Conservation (phyloP, 805 yeast species). For the Pichia heedii region DNA sequence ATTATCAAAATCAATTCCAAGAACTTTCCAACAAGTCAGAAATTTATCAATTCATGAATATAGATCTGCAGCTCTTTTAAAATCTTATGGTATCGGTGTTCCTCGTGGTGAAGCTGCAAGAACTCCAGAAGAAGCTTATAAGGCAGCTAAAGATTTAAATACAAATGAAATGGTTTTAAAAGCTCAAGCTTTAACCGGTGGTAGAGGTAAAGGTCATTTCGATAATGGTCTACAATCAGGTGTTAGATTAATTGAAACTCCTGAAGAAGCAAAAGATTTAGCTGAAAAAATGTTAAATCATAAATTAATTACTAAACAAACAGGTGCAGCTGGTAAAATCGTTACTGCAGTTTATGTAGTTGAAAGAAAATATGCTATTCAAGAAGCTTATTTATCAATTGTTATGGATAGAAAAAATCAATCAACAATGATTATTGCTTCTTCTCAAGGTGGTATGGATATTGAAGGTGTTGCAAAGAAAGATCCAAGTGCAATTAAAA, state of each 20-base stretch:
- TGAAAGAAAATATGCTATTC: constrained; percentile 86
- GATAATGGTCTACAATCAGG: constrained; percentile 96
- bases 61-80: constrained; percentile 85
- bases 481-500: constrained; percentile 86
- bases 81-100: constrained; percentile 76
- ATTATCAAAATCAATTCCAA: background rate
- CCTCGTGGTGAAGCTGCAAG: constrained; percentile 89
- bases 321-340: constrained; percentile 94
- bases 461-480: constrained; percentile 96
- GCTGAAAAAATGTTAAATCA: constrained; percentile 87
- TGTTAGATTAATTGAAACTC: constrained; percentile 77
- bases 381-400: constrained; percentile 93
- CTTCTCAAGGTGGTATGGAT: constrained; percentile 99
- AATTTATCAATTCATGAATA: constrained; percentile 87
- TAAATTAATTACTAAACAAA: constrained; percentile 94
- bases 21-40: constrained; percentile 39
- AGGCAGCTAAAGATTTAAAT: constrained; percentile 67
- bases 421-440: constrained; percentile 88
- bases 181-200: constrained; percentile 99
- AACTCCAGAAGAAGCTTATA: constrained; percentile 80
- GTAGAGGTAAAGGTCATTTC: constrained; percentile 98
- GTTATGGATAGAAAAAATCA: constrained; percentile 90
- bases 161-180: constrained; percentile 84
- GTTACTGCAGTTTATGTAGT: constrained; percentile 95
- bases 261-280: constrained; percentile 79